These are phyloP conservation scores for Kazachstania psychrophila DNA, from an alignment of 805 yeast genomes.

Conservation along the genomic window DNA sequence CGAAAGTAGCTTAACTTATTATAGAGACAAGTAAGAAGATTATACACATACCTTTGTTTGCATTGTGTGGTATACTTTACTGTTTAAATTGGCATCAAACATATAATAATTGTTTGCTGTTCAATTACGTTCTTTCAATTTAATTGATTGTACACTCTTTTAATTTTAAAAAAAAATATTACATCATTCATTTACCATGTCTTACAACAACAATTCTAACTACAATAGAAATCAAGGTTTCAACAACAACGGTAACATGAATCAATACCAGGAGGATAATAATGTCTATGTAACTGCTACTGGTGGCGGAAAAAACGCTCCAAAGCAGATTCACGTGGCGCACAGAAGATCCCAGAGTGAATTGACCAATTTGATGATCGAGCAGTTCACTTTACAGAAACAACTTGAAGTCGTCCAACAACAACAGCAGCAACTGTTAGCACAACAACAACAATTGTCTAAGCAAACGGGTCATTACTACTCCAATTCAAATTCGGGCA, in stretches of 20 bases:
- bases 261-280: constrained; percentile 6
- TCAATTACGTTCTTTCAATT: too few species aligned
- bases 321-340: constrained; percentile 79
- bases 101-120: too few species aligned
- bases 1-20: too few species aligned
- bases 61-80: too few species aligned
- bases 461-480: constrained; percentile 50
- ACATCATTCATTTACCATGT: not conserved
- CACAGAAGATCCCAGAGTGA: constrained; percentile 96
- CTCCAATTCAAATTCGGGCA: constrained; percentile 8
- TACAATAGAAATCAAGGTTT: not conserved
- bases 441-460: constrained; percentile 34
- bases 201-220: not conserved
- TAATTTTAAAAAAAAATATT: not conserved
- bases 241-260: not conserved
- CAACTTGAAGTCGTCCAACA: constrained; percentile 87
- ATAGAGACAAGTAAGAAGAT: too few species aligned
- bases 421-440: constrained; percentile 73
- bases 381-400: constrained; percentile 78
- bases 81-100: too few species aligned
- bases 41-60: too few species aligned
- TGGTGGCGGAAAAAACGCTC: constrained; percentile 33
- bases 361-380: constrained; percentile 84
- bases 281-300: constrained; percentile 24
- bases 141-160: not conserved